phyloP scores from a whole-genome alignment of 352 stramenopile genomes.

The Pythium aquatile region DNA sequence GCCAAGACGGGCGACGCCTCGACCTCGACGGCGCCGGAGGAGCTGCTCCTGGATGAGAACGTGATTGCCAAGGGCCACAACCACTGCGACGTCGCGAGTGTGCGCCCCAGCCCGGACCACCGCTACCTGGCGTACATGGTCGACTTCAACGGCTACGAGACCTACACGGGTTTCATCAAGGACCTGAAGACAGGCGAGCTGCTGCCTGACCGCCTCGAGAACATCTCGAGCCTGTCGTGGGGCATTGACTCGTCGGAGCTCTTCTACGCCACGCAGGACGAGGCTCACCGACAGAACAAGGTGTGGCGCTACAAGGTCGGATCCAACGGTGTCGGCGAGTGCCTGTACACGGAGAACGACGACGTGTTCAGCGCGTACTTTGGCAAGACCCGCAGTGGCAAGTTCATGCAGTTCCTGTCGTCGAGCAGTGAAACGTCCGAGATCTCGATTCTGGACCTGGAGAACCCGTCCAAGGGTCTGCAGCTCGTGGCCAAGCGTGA shows the following conservation, averaged over 20 bases:
- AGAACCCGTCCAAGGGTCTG: slow-evolving; percentile 43
- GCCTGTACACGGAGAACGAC: slow-evolving; percentile 95
- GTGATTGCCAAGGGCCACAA: slow-evolving; percentile 83
- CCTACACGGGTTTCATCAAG: slow-evolving; percentile 90
- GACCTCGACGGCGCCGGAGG: slow-evolving; percentile 67
- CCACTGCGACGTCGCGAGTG: slow-evolving; percentile 77
- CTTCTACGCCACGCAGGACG: slow-evolving; percentile 94
- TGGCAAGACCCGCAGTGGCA: slow-evolving; percentile 89
- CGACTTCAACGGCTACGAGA: slow-evolving; percentile 94
- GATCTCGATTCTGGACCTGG: slow-evolving; percentile 71
- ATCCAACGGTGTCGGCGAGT: slow-evolving; percentile 53
- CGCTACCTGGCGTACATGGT: slow-evolving; percentile 93
- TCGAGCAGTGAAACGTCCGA: slow-evolving; percentile 93
- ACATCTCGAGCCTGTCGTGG: slow-evolving; percentile 91
- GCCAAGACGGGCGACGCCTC: slow-evolving; percentile 36
- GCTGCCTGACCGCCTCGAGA: slow-evolving; percentile 72
- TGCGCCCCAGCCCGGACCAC: slow-evolving; percentile 87
- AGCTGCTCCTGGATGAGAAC: slow-evolving; percentile 95
- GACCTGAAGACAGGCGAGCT: slow-evolving; percentile 72
- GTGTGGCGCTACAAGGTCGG: slow-evolving; percentile 80
- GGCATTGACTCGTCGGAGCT: slow-evolving; percentile 86
- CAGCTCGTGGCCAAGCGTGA: slow-evolving; percentile 64
- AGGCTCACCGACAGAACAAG: slow-evolving; percentile 92
- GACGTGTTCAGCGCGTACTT: slow-evolving; percentile 92
- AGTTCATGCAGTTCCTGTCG: slow-evolving; percentile 91